These are phyloP conservation scores for Plasmopara halstedii DNA, from an alignment of 352 stramenopile species.

Conservation along the genomic window DNA sequence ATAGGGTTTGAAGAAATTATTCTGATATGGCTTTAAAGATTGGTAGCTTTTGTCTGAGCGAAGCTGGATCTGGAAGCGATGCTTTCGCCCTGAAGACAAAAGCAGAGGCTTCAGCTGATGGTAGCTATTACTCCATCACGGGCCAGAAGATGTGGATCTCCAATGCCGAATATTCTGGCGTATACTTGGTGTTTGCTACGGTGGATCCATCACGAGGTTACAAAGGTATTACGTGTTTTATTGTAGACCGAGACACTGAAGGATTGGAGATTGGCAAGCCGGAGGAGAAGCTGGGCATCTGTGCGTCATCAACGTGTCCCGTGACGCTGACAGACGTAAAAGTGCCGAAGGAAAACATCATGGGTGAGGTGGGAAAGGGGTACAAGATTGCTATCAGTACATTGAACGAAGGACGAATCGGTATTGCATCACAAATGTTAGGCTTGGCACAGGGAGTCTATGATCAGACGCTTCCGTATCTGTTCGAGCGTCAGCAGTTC, in stretches of 20 bases:
- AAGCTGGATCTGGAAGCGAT: constrained; percentile 92
- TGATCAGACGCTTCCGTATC: constrained; percentile 93
- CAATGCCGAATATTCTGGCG: constrained; percentile 91
- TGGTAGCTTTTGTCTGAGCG: constrained; percentile 94
- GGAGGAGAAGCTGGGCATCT: constrained; percentile 96
- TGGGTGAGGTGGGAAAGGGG: constrained; percentile 90
- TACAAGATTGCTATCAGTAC: constrained; percentile 98
- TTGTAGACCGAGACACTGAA: constrained; percentile 91
- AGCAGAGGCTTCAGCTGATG: constrained; percentile 78
- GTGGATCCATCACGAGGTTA: constrained; percentile 88
- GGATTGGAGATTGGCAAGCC: constrained; percentile 91
- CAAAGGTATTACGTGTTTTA: constrained; percentile 98
- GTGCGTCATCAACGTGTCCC: constrained; percentile 92
- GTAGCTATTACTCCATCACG: constrained; percentile 92
- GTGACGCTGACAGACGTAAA: constrained; percentile 93
- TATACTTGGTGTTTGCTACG: constrained; percentile 97
- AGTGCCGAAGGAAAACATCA: constrained; percentile 88
- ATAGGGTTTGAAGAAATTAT: neutral
- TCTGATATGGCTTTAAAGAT: constrained; percentile 45
- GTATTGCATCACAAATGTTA: constrained; percentile 96
- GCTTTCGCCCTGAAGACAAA: constrained; percentile 94
- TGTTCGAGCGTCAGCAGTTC: constrained; percentile 95
- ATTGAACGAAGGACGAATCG: constrained; percentile 94
- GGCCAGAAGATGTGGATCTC: constrained; percentile 98
- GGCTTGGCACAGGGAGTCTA: constrained; percentile 94